phyloP scores from a whole-genome alignment of 371 early-diverging fungal genomes.

The Mortierella sp. region DNA sequence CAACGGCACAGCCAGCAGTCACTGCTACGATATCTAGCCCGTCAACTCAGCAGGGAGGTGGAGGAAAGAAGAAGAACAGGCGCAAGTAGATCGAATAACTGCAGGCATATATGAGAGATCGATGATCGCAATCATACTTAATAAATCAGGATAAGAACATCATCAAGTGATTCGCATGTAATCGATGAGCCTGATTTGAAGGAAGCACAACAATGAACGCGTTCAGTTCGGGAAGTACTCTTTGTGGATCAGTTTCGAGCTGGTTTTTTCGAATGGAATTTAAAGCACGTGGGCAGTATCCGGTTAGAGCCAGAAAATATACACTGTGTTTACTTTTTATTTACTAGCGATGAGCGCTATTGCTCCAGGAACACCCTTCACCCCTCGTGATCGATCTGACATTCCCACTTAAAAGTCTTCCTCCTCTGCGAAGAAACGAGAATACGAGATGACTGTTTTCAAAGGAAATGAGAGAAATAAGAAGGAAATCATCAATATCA shows the following conservation, averaged over 20 bases:
- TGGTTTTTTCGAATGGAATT: no score
- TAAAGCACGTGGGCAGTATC: no score
- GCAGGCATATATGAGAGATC: no score
- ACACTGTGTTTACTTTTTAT: not conserved
- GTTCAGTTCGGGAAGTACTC: not conserved
- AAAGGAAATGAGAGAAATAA: constrained; percentile 2
- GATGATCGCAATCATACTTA: not conserved
- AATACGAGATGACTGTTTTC: constrained; percentile 61
- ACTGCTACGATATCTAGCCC: constrained; percentile 50
- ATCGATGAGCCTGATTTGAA: not conserved
- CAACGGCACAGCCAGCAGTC: constrained; percentile 17
- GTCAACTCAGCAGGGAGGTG: constrained; percentile 41
- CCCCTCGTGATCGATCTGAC: not conserved
- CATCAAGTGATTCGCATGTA: not conserved
- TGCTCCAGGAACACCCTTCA: not conserved
- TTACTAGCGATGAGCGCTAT: not conserved
- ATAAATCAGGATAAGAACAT: not conserved
- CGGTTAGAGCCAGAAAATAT: not conserved
- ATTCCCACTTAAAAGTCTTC: constrained; percentile 57
- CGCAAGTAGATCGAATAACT: constrained; percentile 46
- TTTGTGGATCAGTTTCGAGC: not conserved
- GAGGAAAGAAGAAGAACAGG: constrained; percentile 58
- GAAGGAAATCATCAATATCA: not conserved
- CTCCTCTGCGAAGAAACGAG: constrained; percentile 62
- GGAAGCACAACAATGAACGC: not conserved